Conservation (phyloP, 2,329 filamentous ascomycete species). For the Colletotrichum echinochloae region DNA sequence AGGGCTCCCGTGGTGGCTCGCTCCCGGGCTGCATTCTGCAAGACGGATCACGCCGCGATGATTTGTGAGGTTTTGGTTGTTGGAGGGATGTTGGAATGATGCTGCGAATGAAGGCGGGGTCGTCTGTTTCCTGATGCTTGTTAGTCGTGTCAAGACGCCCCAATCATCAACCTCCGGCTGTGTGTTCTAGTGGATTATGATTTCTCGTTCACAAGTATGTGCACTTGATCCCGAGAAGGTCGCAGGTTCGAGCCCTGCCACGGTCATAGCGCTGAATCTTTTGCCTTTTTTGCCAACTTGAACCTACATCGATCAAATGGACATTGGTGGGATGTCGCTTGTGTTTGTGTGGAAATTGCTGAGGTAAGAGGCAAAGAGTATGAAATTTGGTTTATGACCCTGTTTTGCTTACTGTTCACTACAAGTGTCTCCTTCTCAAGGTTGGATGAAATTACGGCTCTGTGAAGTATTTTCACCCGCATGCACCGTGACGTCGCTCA, state of each 20-base stretch:
- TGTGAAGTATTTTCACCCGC: background rate
- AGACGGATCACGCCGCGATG: background rate
- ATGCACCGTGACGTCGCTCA: background rate
- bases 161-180: background rate
- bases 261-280: conserved; percentile 11
- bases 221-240: conserved; percentile 35
- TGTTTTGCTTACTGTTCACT: too few relatives aligned
- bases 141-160: background rate
- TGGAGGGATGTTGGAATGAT: background rate
- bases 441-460: background rate
- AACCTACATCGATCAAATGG: background rate
- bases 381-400: too few relatives aligned
- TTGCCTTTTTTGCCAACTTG: background rate
- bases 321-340: background rate
- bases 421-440: background rate
- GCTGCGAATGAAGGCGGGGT: background rate
- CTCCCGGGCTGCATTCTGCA: background rate
- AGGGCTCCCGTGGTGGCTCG: background rate
- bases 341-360: background rate
- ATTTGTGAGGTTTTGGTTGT: background rate
- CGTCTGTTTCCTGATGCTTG: background rate
- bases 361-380: too few relatives aligned
- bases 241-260: conserved; percentile 36
- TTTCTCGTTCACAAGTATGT: conserved; percentile 35
- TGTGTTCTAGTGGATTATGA: conserved; percentile 37